These are phyloP conservation scores for Cytospora piceae DNA, from an alignment of 2,329 filamentous ascomycete species.

Conservation along the genomic window DNA sequence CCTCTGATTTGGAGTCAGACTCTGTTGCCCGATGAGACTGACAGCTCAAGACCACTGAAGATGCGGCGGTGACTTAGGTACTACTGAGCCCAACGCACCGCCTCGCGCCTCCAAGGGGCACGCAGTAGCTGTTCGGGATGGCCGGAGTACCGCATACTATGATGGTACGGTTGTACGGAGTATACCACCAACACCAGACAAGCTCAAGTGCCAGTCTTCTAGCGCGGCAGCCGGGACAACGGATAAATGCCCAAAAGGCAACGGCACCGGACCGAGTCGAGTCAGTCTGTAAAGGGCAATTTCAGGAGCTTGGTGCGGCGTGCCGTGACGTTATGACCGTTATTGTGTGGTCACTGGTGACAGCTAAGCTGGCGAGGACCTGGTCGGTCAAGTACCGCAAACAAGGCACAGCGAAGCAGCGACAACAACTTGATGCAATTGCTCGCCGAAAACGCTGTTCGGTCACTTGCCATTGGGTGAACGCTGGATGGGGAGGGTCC, in stretches of 20 bases:
- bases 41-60: constrained; percentile 7
- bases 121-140: constrained; percentile 21
- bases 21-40: constrained; percentile 13
- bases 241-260: constrained; percentile 18
- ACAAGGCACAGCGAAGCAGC: constrained; percentile 19
- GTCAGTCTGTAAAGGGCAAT: constrained; percentile 13
- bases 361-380: constrained; percentile 16
- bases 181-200: constrained; percentile 15
- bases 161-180: constrained; percentile 14
- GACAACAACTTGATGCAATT: constrained; percentile 22
- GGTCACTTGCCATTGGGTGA: constrained; percentile 15
- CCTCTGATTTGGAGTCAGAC: constrained; percentile 9
- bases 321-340: constrained; percentile 24
- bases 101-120: constrained; percentile 19
- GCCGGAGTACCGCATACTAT: constrained; percentile 10
- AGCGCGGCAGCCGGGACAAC: constrained; percentile 27
- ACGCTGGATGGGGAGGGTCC: constrained; percentile 9
- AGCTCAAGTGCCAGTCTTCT: constrained; percentile 21
- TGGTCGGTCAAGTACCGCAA: constrained; percentile 24
- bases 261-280: constrained; percentile 30
- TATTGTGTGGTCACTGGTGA: constrained; percentile 1
- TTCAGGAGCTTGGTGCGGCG: constrained; percentile 20
- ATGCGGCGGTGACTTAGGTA: constrained; percentile 20
- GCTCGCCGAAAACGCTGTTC: constrained; percentile 21
- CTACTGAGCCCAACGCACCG: constrained; percentile 23